Evolutionary conservation across 2,329 filamentous ascomycete species (phyloP), one percentile per base, ranked within the genome.

Genomic region (Fusarium concolor): DNA sequence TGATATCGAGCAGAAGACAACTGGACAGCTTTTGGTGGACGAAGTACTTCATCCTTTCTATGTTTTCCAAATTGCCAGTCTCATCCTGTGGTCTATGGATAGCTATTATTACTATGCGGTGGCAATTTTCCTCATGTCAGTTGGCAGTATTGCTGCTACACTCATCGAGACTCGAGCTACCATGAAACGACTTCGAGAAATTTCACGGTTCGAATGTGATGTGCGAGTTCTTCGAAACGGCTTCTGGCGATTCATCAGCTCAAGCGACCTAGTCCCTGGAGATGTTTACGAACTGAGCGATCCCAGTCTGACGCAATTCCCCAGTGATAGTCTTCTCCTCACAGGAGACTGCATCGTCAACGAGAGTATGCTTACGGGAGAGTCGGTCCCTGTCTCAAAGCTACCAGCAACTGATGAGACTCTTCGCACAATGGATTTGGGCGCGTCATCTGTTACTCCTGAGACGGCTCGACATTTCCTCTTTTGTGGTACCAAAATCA

Each of bases 31-130:
- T 46, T 84, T 99, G 15, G 85, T 97, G 20, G 95, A 99, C 72
- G 96, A 99, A 82, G 94, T 93, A 20, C 94, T 99, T 74, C 96
- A 99, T 76, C 96, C 96, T 0, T 99, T 99, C 78, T 99, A 99
- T 77, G 91, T 99, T 56, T 99, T 99, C 76, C 96, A 99, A 79
- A 90, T 98, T 73, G 95, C 94, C 46, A 98, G 96, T 82, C 83
- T 99, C 69, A 80, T 97, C 39, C 87, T 99, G 5, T 99, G 96
- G 96, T 97, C 95, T 11, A 77, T 97, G 71, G 96, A 99, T 76
- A 86, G 96, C 73, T 99, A 99, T 78, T 99, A 97, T 77, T 99
- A 98, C 81, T 99, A 99, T 79, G 96, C 96, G 6, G 86, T 90
- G 17, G 97, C 94, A 77, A 99, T 99, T 72, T 97, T 99, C 73